Evolutionary conservation across 805 yeast species (phyloP).

Genomic region (Peterozyma toletana): DNA sequence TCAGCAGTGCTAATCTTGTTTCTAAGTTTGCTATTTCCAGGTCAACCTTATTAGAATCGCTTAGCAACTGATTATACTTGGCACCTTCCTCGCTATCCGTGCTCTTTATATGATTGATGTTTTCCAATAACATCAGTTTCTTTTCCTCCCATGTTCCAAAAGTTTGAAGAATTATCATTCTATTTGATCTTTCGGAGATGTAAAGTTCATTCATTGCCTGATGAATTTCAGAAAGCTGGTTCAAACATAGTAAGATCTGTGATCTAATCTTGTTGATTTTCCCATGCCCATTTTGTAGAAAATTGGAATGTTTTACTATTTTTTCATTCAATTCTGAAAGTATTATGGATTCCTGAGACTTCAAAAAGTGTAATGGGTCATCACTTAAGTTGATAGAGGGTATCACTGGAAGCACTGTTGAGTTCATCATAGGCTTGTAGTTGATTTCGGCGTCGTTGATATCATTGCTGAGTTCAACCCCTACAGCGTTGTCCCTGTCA

Average conservation of each 20-base stretch:
- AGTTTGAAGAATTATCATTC: slow-evolving; percentile 18
- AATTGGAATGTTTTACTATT: slow-evolving; percentile 17
- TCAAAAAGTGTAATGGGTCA: slow-evolving; percentile 25
- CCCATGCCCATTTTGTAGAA: slow-evolving; percentile 26
- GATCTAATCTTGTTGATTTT: slow-evolving; percentile 22
- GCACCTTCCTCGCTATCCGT: slow-evolving; percentile 32
- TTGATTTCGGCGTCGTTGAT: slow-evolving; percentile 11
- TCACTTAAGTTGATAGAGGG: slow-evolving; percentile 9
- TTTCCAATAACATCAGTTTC: slow-evolving; percentile 24
- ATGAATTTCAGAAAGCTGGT: slow-evolving; percentile 33
- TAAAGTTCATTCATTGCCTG: slow-evolving; percentile 41
- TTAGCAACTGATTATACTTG: slow-evolving; percentile 27
- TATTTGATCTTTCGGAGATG: slow-evolving; percentile 24
- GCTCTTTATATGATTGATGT: slow-evolving; percentile 31
- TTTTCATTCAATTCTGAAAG: slow-evolving; percentile 18
- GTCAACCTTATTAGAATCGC: slow-evolving; percentile 25
- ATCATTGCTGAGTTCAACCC: slow-evolving; percentile 9
- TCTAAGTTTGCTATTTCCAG: slow-evolving; percentile 32
- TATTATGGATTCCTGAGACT: slow-evolving; percentile 20
- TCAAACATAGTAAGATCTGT: slow-evolving; percentile 16
- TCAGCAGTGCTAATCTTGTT: slow-evolving; percentile 22
- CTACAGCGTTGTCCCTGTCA: background rate
- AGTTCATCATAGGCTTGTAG: background rate
- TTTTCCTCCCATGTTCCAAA: slow-evolving; percentile 34
- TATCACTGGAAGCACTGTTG: slow-evolving; percentile 2